Base-by-base conservation (phyloP, 257 asterid species). In the Scutellaria minor region DNA sequence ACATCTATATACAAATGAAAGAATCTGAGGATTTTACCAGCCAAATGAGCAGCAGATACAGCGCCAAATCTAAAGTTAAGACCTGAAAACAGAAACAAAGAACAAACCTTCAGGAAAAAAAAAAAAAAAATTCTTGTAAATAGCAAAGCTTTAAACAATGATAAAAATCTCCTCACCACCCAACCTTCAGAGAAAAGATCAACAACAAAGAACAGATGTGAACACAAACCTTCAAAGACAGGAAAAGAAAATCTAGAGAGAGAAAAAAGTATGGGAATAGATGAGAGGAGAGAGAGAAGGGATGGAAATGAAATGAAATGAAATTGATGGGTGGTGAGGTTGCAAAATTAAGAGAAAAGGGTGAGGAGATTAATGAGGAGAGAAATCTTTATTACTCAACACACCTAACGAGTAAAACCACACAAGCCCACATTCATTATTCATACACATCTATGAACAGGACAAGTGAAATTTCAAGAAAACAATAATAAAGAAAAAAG, bases 61-160 rank as follows among this genome's bases (percentile, higher is more conserved):
- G 64, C 81, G 68, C 75, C 71, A 85, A 95, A 93, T 93, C 96
- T 80, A 83, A 31, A 72, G 76, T 76, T 84, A 83, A 80, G 70
- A 86, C 96, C 97, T 90, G 88, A 55, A 75, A 81, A 83, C 20
- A 64, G 72, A 65, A 77, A 66, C 68, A 68, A 74, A 72, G 62
- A 80, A 75, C 41, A 78, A 80, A 15, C 72, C 66, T 79, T 56
- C n/a, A 5, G 22, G 15, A 27, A 66, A 64, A 1, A n/a, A 60
- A 56, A 65, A 35, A 41, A 42, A 51, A 15, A 20, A 14, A 27
- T 50, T 18, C 45, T 66, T 50, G 22, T n/a, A 71, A 74, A 35
- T 42, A 59, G 53, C 44, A 47, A 55, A 74, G 64, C 46, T 73
- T 50, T 51, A 52, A 58, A 68, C 12, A 69, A 56, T 7, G 50